These are phyloP conservation scores for Phytophthora pinifolia DNA, from an alignment of 352 stramenopile genomes.

Conservation along the genomic window DNA sequence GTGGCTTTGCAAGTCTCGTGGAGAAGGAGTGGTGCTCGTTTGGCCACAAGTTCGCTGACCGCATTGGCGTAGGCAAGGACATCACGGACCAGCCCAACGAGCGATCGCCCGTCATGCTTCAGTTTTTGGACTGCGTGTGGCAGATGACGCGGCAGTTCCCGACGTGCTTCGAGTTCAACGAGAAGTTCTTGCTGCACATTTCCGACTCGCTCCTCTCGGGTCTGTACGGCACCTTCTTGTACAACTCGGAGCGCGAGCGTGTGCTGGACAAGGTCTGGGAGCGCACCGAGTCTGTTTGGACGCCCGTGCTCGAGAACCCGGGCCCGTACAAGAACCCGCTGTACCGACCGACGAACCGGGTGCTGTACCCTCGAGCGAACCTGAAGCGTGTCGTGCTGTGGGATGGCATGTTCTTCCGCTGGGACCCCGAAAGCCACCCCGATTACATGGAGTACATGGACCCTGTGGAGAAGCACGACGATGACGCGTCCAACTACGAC, in stretches of 20 bases:
- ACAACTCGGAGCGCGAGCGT: constrained; percentile 84
- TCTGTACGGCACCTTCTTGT: constrained; percentile 82
- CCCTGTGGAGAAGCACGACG: constrained; percentile 41
- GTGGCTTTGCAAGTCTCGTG: constrained; percentile 77
- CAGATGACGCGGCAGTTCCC: constrained; percentile 89
- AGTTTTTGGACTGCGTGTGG: constrained; percentile 88
- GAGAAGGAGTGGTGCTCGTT: constrained; percentile 91
- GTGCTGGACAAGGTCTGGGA: constrained; percentile 87
- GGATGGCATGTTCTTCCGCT: constrained; percentile 88
- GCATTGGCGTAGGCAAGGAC: constrained; percentile 81
- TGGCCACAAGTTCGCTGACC: constrained; percentile 89
- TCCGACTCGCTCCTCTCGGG: constrained; percentile 79
- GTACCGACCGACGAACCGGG: constrained; percentile 76
- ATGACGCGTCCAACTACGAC: constrained; percentile 31
- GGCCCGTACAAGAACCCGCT: constrained; percentile 70
- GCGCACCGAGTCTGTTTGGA: constrained; percentile 84
- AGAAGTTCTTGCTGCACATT: constrained; percentile 82
- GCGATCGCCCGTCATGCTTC: constrained; percentile 83
- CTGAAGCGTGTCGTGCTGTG: constrained; percentile 85
- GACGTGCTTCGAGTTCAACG: constrained; percentile 90
- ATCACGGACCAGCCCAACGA: constrained; percentile 79
- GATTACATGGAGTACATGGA: constrained; percentile 90
- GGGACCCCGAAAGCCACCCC: constrained; percentile 81
- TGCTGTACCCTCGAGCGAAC: constrained; percentile 85
- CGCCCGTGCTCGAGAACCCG: constrained; percentile 69